phyloP scores from a whole-genome alignment of 768 basidiomycete genomes.

The Lentinula guzmanii region DNA sequence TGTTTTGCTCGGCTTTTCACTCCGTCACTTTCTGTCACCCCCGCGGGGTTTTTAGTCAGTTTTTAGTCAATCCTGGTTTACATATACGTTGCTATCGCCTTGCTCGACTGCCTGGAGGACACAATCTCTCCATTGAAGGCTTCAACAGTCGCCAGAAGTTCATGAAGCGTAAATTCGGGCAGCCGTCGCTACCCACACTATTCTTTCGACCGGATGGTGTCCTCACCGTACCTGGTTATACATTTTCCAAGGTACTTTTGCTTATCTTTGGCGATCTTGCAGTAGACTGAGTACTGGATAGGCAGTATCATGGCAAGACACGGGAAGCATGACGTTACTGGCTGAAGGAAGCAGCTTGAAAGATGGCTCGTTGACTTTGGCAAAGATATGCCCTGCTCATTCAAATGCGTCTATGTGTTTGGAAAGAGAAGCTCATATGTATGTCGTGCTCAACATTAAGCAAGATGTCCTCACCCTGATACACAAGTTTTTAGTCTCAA shows the following conservation, averaged over 20 bases:
- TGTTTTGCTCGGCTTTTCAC: conserved; percentile 6
- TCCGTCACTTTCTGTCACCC: background rate
- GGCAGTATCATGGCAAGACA: conserved; percentile 67
- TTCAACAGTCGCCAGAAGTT: conserved; percentile 1
- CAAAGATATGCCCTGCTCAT: conserved; percentile 55
- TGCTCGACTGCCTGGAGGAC: background rate
- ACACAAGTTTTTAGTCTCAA: conserved; percentile 32
- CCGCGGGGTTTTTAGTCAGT: background rate
- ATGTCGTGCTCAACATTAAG: conserved; percentile 17
- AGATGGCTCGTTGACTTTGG: conserved; percentile 61
- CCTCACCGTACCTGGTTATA: conserved; percentile 66
- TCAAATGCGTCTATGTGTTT: conserved; percentile 62
- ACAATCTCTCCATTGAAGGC: background rate
- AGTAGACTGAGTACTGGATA: conserved; percentile 17
- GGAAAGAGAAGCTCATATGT: conserved; percentile 72
- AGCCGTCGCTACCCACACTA: conserved; percentile 50
- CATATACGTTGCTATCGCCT: background rate
- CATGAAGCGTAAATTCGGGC: conserved; percentile 50
- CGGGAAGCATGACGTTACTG: conserved; percentile 63
- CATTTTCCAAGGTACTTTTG: conserved; percentile 55
- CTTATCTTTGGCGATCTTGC: background rate
- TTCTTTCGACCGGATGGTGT: conserved; percentile 48
- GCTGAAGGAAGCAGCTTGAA: conserved; percentile 67
- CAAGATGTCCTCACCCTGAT: background rate
- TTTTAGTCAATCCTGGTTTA: background rate